These are phyloP conservation scores for Fusarium metavorans DNA, from an alignment of 2,329 filamentous ascomycete genomes.

Conservation along the genomic window DNA sequence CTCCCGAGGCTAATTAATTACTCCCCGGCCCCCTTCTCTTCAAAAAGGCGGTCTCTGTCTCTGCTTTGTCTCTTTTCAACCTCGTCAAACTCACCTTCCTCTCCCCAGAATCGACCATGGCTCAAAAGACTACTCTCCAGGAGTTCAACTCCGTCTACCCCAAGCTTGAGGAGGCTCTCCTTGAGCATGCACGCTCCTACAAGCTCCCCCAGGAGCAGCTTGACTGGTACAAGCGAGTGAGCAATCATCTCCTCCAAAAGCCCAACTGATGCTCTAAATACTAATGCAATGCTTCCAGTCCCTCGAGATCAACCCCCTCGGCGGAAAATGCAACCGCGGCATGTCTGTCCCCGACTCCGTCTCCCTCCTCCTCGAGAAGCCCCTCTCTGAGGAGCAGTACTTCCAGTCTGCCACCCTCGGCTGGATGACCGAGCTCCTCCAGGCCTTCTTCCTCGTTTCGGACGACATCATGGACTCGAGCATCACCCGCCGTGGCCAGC, in stretches of 20 bases:
- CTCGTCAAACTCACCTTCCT: background rate
- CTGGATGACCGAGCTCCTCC: conserved; percentile 98
- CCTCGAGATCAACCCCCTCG: conserved; percentile 85
- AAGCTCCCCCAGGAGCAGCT: conserved; percentile 84
- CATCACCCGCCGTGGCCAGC: conserved; percentile 92
- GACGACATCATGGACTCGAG: conserved; percentile 99
- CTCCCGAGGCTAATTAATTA: conserved; percentile 19
- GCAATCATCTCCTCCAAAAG: background rate
- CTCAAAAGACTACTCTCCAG: conserved; percentile 79
- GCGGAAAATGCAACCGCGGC: conserved; percentile 98
- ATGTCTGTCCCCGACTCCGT: conserved; percentile 96
- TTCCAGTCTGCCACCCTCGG: conserved; percentile 89
- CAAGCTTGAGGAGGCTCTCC: conserved; percentile 83
- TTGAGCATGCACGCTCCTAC: conserved; percentile 83
- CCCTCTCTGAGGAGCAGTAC: conserved; percentile 85
- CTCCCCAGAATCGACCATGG: conserved; percentile 58
- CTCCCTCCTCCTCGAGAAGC: conserved; percentile 78
- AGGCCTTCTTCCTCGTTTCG: conserved; percentile 98
- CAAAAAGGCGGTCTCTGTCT: conserved; percentile 26
- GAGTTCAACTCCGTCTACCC: conserved; percentile 94
- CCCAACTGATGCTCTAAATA: background rate
- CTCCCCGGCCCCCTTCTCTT: conserved; percentile 12
- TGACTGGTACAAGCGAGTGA: conserved; percentile 87
- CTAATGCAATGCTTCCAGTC: conserved; percentile 53
- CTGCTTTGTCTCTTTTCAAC: background rate